These are phyloP conservation scores for Byssothecium circinans DNA, from an alignment of 2,329 filamentous ascomycete species.

Conservation along the genomic window DNA sequence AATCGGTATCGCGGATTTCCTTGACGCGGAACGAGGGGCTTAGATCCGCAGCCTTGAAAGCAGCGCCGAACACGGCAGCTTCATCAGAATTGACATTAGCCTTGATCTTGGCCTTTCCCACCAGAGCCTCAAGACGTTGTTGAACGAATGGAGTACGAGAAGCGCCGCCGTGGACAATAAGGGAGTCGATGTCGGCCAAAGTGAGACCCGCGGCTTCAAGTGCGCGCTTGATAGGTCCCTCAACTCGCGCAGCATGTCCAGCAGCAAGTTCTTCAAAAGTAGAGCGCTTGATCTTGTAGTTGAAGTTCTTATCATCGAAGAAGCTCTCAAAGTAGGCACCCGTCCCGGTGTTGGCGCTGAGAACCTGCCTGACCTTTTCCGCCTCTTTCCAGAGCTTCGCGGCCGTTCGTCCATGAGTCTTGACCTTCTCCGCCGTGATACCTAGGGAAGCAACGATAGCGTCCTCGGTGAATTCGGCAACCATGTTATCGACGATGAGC, in stretches of 20 bases:
- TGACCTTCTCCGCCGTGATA: slow-evolving; percentile 65
- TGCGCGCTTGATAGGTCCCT: slow-evolving; percentile 70
- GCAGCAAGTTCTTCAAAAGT: slow-evolving; percentile 80
- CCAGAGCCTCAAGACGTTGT: slow-evolving; percentile 76
- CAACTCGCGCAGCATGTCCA: slow-evolving; percentile 68
- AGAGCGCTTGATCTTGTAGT: slow-evolving; percentile 79
- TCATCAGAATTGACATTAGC: slow-evolving; percentile 97
- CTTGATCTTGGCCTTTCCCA: slow-evolving; percentile 77
- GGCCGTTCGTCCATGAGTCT: slow-evolving; percentile 77
- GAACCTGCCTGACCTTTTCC: slow-evolving; percentile 80
- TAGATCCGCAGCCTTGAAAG: slow-evolving; percentile 87
- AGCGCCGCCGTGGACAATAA: slow-evolving; percentile 91
- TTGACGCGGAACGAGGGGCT: slow-evolving; percentile 97
- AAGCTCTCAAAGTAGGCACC: slow-evolving; percentile 81
- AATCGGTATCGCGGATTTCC: slow-evolving; percentile 85
- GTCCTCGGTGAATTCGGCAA: slow-evolving; percentile 74
- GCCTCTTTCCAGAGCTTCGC: slow-evolving; percentile 93
- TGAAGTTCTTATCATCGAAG: slow-evolving; percentile 90
- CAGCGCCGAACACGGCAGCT: slow-evolving; percentile 92
- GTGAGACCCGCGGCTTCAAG: slow-evolving; percentile 72
- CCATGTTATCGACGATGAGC: slow-evolving; percentile 86
- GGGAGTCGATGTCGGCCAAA: slow-evolving; percentile 76
- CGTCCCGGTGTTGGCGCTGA: slow-evolving; percentile 90
- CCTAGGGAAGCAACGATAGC: slow-evolving; percentile 63
- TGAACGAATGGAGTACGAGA: slow-evolving; percentile 94